Evolutionary conservation across 2,329 filamentous ascomycete genomes (phyloP), one percentile per base, ranked within the genome.

Genomic region (Trichoderma brevicompactum): DNA sequence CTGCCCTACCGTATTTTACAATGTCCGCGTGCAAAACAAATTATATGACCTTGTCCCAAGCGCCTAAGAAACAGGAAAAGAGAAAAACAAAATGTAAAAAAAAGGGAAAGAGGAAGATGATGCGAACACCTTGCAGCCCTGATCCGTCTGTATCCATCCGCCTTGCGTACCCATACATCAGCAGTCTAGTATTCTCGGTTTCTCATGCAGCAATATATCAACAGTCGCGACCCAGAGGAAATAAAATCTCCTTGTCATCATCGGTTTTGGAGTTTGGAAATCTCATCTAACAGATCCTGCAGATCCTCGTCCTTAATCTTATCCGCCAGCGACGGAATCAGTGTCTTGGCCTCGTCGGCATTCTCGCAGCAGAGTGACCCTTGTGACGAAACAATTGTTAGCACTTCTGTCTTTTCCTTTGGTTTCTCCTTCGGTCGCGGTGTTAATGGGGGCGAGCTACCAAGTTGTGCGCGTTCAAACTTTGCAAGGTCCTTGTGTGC

Each of bases 321-420:
- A 78, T 93, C 89, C 71, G 89, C 85, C 58, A 99, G 79, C 65
- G 87, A 97, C 1, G 95, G 96, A 68, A 99, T 96, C 66, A 99
- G 84, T 8, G 92, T 97, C 81, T 97, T 97, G 67, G 95, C 95
- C 80, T 99, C 96, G 75, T 99, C 95, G 66, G 92, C 90, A 50
- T 89, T 90, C 73, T 96, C 94, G 76, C 94, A 97, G 78, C 93
- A 97, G 44, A 99, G 83, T 38, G 92, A 96, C 40, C 93, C 94
- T 96, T 10, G 12, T 5, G 17, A 13, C 74, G 17, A 32, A 28
- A n/a, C 15, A 5, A n/a, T 23, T 6, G 50, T 62, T 46, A 50
- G 54, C 55, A 15, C 17, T 28, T 50, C 41, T 38, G 43, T 50
- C 43, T 7, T 34, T 3, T 4, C 40, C n/a, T 5, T 40, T 2